These are phyloP conservation scores for Beverwykella pulmonaria DNA, from an alignment of 495 filamentous ascomycete species.

Conservation along the genomic window DNA sequence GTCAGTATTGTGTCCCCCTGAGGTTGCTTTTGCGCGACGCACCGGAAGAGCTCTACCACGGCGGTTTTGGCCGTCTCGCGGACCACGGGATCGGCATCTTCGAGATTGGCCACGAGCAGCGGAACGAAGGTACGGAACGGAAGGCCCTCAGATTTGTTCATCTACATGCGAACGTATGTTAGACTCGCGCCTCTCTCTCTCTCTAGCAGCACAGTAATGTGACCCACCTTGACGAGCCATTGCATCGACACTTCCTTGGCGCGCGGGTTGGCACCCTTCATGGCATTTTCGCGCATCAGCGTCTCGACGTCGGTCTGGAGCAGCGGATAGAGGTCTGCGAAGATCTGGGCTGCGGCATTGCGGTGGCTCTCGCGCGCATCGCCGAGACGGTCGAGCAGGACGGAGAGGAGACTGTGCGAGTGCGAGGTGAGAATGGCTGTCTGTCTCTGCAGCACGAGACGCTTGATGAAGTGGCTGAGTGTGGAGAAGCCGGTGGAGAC, in stretches of 20 bases:
- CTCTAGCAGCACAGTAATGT: neutral
- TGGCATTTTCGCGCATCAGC: constrained; percentile 72
- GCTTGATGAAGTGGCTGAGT: constrained; percentile 80
- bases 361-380: constrained; percentile 85
- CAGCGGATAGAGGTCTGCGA: constrained; percentile 72
- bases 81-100: constrained; percentile 85
- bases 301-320: constrained; percentile 73
- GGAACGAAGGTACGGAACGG: constrained; percentile 82
- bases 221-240: constrained; percentile 72
- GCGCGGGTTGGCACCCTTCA: constrained; percentile 76
- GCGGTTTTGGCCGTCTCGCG: constrained; percentile 79
- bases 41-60: constrained; percentile 85
- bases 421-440: constrained; percentile 67
- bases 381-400: constrained; percentile 82
- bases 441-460: constrained; percentile 78
- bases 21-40: constrained; percentile 37
- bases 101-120: constrained; percentile 77
- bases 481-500: constrained; percentile 79
- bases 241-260: constrained; percentile 81
- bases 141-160: constrained; percentile 74
- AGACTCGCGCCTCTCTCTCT: neutral
- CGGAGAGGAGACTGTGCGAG: constrained; percentile 63
- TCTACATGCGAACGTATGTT: constrained; percentile 51
- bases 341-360: constrained; percentile 66
- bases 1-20: constrained; percentile 18